phyloP scores from a whole-genome alignment of 108 stramenopile genomes.

The Discostella stelligeroides region DNA sequence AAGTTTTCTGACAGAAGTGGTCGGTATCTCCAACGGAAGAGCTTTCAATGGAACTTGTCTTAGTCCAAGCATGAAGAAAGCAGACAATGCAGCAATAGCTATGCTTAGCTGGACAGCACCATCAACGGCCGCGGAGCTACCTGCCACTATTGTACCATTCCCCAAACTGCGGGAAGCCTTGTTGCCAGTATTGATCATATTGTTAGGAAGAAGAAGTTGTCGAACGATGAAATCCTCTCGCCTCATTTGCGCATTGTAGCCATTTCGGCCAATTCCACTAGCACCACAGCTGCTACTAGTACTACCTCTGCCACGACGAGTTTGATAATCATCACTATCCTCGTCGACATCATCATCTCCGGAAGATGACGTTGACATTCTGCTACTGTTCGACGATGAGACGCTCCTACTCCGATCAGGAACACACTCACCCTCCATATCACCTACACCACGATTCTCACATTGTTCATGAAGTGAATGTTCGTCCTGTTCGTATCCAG shows the following conservation, averaged over 20 bases:
- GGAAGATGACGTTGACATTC: neutral
- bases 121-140: constrained; percentile 30
- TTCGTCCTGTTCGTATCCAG: no score
- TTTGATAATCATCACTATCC: neutral
- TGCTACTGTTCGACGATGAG: neutral
- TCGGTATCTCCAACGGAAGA: constrained; percentile 13
- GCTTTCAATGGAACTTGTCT: constrained; percentile 40
- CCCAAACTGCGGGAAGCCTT: neutral
- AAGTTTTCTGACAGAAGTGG: neutral
- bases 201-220: constrained; percentile 33
- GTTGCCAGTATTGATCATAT: constrained; percentile 13
- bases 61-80: constrained; percentile 51
- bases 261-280: no score
- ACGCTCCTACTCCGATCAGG: constrained; percentile 7
- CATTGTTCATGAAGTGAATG: no score
- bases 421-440: neutral
- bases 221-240: constrained; percentile 47
- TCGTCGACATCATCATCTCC: neutral
- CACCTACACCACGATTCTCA: neutral
- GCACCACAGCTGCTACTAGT: no score
- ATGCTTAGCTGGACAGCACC: constrained; percentile 48
- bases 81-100: constrained; percentile 30
- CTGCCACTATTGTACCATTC: constrained; percentile 39
- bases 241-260: no score
- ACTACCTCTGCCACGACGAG: no score